Evolutionary conservation across 2,329 filamentous ascomycete genomes (phyloP), one percentile per base, ranked within the genome.

Genomic region (Trichoderma koningiopsis): DNA sequence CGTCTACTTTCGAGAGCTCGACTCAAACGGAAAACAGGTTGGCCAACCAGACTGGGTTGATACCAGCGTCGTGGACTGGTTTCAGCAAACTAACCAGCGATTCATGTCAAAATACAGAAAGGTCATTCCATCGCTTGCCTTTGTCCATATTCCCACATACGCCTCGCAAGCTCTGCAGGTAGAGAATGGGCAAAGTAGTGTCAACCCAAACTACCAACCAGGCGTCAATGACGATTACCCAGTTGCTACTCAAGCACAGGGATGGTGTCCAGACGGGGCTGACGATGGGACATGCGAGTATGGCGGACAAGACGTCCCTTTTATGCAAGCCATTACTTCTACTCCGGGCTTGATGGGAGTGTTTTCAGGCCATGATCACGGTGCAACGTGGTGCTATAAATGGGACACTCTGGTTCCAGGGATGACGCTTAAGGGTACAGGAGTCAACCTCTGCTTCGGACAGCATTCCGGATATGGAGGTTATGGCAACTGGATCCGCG

Each of bases 391-490:
- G 87, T 89, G 86, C 72, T 83, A 80, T 68, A 82, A 80, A 69
- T 86, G 83, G 84, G 77, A 84, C 16, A 76, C 79, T 2, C 72
- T 76, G 1, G 77, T 81, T 0, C 73, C 75, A 8, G 78, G 76
- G 2, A 77, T 81, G 75, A 72, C 73, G 0, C 73, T 81, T 6
- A 68, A 73, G 0, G 85, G 83, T 0, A 83, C 82, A 68, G 83
- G 83, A 1, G 73, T 82, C n/a, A 80, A 83, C 57, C 72, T 86
- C 11, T 86, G 84, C 72, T 91, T 90, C 74, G 88, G 88, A 5
- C 87, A 91, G 72, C 89, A 90, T 72, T 85, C 88, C 0, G 90
- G 91, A 0, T 92, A 92, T 68, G 91, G 90, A 0, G 90, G 91
- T 0, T 92, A 92, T 72, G 88, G 89, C 0, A 81, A 82, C 57